phyloP scores from a whole-genome alignment of 2,329 filamentous ascomycete species.

The Arthrobotrys musiformis region DNA sequence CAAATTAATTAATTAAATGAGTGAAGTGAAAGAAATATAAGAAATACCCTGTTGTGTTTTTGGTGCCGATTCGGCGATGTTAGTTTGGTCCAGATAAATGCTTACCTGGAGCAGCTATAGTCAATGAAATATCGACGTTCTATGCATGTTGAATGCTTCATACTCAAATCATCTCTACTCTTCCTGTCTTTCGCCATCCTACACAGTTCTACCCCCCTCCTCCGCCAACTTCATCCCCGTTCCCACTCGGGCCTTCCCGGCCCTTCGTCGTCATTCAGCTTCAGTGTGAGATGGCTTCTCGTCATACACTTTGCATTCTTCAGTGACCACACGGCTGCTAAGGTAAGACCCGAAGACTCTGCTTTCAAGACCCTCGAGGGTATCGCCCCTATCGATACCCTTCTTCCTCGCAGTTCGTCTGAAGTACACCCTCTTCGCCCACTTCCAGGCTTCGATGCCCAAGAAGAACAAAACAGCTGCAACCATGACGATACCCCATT shows the following conservation, averaged over 20 bases:
- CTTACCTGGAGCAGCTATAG: background rate
- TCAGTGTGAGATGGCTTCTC: background rate
- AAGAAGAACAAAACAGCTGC: slow-evolving; percentile 71
- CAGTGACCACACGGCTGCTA: slow-evolving; percentile 31
- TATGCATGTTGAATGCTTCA: background rate
- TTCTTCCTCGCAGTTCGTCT: slow-evolving; percentile 14
- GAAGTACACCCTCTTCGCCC: slow-evolving; percentile 68
- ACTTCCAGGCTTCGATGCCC: slow-evolving; percentile 77
- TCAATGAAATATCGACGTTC: background rate
- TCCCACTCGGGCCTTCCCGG: slow-evolving; percentile 45
- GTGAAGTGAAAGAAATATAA: background rate
- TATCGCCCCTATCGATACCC: background rate
- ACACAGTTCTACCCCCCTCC: background rate
- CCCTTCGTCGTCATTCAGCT: slow-evolving; percentile 42
- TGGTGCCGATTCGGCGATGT: background rate
- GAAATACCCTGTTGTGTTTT: background rate
- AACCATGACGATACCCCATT: slow-evolving; percentile 76
- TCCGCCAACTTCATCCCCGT: slow-evolving; percentile 12
- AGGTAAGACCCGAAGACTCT: slow-evolving; percentile 41
- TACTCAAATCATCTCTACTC: background rate
- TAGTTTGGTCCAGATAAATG: background rate
- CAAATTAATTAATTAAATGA: background rate
- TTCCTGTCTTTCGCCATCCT: background rate
- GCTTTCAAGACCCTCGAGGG: slow-evolving; percentile 26
- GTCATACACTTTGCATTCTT: slow-evolving; percentile 39